Evolutionary conservation across 2,329 filamentous ascomycete species (phyloP), one percentile per base, ranked within the genome.

Genomic region (Macroventuria anomochaeta): DNA sequence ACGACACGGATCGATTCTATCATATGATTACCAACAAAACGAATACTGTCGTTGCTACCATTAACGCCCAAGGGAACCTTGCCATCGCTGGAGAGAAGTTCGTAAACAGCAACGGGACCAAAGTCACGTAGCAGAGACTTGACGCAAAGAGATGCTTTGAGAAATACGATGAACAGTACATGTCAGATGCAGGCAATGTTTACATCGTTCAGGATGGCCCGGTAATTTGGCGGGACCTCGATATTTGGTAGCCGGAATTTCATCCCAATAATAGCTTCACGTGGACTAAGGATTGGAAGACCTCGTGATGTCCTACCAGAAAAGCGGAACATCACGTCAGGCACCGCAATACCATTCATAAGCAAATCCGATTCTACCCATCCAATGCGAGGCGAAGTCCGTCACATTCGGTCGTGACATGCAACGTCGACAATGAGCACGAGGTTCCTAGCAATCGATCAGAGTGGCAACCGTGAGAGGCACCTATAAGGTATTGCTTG

Each of bases 401-500:
- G 2, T 61, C 53, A 1, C 58, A 53, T 12, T 10, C 31, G 3
- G n/a, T 21, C 0, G 13, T 25, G 5, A 48, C 15, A 4, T 63
- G 56, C 17, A 28, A 58, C 23, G 10, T 43, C 1, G 32, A 46
- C 6, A 50, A 61, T 20, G 2, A 8, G 3, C 18, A n/a, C n/a
- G 57, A 62, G 25, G 36, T 61, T 0, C 53, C 59, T 0, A 2
- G n/a, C 0, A 31, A 57, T 18, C 33, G 36, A 44, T 52, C 53
- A 10, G n/a, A 58, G 7, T 62, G 57, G 61, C 28, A 13, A 17
- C 57, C 55, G 1, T 62, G 47, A 7, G 55, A 46, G 6, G 43
- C 20, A 5, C 36, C 39, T 2, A 29, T 62, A 10, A 8, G 40
- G 7, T 58, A 68, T 31, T 73, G 69, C 40, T 21, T 71, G 2